These are phyloP conservation scores for Herpetomonas tarakana DNA, from an alignment of 208 protist genomes.

Conservation along the genomic window DNA sequence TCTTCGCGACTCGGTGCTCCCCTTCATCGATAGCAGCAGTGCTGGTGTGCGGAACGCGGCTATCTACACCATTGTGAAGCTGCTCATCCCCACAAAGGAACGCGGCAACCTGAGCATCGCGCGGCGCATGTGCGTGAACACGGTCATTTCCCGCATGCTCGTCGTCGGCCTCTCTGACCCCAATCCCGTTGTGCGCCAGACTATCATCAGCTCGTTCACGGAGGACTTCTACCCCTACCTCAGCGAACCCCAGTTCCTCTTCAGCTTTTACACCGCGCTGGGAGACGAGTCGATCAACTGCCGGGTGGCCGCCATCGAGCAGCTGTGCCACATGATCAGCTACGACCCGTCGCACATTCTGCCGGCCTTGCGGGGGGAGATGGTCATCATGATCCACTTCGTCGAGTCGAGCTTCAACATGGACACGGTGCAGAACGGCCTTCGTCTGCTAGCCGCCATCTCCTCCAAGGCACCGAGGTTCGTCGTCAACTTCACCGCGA, in stretches of 20 bases:
- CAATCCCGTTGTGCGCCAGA: constrained; percentile 57
- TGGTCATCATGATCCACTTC: constrained; percentile 60
- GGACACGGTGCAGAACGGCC: constrained; percentile 51
- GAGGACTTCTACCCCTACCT: constrained; percentile 84
- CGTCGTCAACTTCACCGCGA: constrained; percentile 69
- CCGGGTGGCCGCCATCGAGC: constrained; percentile 66
- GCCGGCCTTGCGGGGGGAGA: constrained; percentile 69
- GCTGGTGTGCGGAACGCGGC: constrained; percentile 68
- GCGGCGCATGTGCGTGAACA: constrained; percentile 84
- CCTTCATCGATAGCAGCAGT: constrained; percentile 77
- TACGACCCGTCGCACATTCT: constrained; percentile 87
- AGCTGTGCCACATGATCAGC: constrained; percentile 77
- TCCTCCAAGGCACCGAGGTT: constrained; percentile 72
- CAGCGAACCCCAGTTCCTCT: constrained; percentile 79
- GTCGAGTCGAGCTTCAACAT: constrained; percentile 50
- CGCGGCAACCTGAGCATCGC: constrained; percentile 71
- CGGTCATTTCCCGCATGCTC: constrained; percentile 80
- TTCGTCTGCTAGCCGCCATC: constrained; percentile 66
- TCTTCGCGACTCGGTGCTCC: constrained; percentile 81
- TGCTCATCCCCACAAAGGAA: constrained; percentile 72
- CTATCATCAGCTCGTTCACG: constrained; percentile 72
- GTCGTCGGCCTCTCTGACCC: constrained; percentile 72
- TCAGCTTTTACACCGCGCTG: constrained; percentile 68
- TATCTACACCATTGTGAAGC: constrained; percentile 75
- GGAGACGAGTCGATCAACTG: constrained; percentile 82